Conservation (phyloP, 768 basidiomycete genomes). For the Hysterangium stoloniferum region DNA sequence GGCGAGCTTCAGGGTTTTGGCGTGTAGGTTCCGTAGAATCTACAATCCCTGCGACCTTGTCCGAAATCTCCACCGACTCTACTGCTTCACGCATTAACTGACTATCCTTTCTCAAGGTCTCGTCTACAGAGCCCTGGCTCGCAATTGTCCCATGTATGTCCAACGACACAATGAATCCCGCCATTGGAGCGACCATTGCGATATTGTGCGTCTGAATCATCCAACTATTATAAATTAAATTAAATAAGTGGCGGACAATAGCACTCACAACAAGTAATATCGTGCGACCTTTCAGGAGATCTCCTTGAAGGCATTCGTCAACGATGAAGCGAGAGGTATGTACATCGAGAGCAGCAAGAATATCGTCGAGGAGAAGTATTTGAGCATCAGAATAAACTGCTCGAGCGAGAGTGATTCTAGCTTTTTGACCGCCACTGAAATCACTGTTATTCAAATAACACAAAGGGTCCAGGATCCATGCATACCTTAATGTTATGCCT, state of each 20-base stretch:
- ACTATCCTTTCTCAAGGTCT: constrained; percentile 35
- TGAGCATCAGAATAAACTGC: constrained; percentile 54
- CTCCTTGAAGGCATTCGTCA: constrained; percentile 36
- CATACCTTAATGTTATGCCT: constrained; percentile 44
- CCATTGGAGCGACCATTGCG: constrained; percentile 43
- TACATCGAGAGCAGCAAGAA: constrained; percentile 53
- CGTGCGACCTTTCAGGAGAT: constrained; percentile 33
- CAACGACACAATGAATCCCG: constrained; percentile 49
- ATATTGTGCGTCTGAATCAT: constrained; percentile 39
- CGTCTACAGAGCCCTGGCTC: constrained; percentile 42
- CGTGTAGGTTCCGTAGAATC: constrained; percentile 15
- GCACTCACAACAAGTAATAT: constrained; percentile 25
- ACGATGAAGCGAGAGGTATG: constrained; percentile 45
- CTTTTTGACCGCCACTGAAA: constrained; percentile 49
- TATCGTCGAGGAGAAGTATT: constrained; percentile 63
- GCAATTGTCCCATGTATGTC: constrained; percentile 43
- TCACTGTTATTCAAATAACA: not conserved
- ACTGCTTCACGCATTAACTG: constrained; percentile 23
- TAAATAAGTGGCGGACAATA: not conserved
- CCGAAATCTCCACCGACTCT: constrained; percentile 16
- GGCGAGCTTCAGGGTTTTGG: constrained; percentile 25
- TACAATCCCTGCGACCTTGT: constrained; percentile 21
- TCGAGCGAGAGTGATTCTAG: constrained; percentile 39
- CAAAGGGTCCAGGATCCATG: not conserved
- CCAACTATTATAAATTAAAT: not conserved